These are phyloP conservation scores for Neofusicoccum umdonicola DNA, from an alignment of 2,329 filamentous ascomycete genomes.

Conservation along the genomic window DNA sequence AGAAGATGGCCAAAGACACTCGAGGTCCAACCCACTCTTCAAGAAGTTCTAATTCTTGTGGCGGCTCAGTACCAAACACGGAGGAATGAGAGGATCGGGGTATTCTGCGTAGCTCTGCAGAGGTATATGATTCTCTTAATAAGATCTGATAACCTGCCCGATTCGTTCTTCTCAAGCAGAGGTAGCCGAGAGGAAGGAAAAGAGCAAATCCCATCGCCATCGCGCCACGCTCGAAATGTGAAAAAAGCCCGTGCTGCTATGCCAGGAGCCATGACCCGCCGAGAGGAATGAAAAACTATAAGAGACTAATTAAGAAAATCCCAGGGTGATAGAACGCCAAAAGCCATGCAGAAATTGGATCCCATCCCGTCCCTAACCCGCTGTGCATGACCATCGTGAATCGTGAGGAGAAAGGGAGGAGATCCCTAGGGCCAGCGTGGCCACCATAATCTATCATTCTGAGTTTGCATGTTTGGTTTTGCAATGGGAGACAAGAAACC, in stretches of 20 bases:
- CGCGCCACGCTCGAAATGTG: background rate
- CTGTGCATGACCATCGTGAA: background rate
- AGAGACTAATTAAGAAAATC: background rate
- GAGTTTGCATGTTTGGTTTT: background rate
- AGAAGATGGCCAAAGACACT: too few relatives aligned
- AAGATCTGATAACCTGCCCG: background rate
- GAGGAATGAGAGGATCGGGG: background rate
- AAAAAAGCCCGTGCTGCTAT: background rate
- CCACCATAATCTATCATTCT: constrained; percentile 12
- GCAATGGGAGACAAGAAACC: background rate
- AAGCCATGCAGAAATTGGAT: background rate
- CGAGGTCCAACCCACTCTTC: too few relatives aligned
- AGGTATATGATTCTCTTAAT: background rate
- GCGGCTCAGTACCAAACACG: too few relatives aligned
- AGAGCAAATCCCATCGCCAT: background rate
- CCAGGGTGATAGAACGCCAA: background rate
- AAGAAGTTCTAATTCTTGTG: too few relatives aligned
- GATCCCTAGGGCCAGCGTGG: background rate
- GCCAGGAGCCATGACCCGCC: background rate
- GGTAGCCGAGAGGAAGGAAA: background rate
- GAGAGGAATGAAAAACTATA: background rate
- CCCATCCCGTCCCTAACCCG: background rate
- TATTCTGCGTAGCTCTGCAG: background rate
- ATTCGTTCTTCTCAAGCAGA: background rate
- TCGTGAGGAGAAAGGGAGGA: background rate